Evolutionary conservation across 2,329 filamentous ascomycete species (phyloP).

Genomic region (Ophiostoma angusticollis): DNA sequence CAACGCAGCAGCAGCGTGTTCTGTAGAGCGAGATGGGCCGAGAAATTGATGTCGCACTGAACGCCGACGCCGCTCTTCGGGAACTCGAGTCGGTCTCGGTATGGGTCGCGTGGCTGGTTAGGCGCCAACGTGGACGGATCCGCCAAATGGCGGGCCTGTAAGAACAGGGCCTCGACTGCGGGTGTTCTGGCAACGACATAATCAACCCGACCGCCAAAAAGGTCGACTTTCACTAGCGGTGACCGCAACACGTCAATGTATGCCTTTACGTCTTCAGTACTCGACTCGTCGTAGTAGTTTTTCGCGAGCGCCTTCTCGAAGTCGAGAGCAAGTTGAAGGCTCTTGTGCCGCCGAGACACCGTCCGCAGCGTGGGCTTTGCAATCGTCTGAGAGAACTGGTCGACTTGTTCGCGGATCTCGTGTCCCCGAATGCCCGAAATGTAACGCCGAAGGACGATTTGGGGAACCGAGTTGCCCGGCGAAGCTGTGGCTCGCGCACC

Average conservation of each 20-base stretch:
- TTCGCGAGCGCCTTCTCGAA: conserved; percentile 41
- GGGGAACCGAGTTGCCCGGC: conserved; percentile 15
- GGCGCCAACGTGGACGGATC: conserved; percentile 37
- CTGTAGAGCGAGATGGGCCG: conserved; percentile 67
- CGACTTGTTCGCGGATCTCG: conserved; percentile 31
- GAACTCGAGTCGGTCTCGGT: conserved; percentile 57
- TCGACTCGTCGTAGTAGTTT: conserved; percentile 28
- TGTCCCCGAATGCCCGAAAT: conserved; percentile 37
- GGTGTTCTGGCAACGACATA: conserved; percentile 26
- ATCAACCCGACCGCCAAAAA: conserved; percentile 17
- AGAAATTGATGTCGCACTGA: conserved; percentile 87
- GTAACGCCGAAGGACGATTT: conserved; percentile 31
- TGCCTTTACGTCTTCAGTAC: conserved; percentile 26
- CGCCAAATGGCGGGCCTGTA: conserved; percentile 31
- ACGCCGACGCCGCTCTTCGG: conserved; percentile 67
- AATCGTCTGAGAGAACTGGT: conserved; percentile 19
- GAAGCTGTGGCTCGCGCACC: conserved; percentile 17
- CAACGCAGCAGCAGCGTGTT: conserved; percentile 74
- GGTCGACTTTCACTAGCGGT: conserved; percentile 18
- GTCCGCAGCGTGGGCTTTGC: conserved; percentile 24
- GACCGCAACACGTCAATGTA: conserved; percentile 40
- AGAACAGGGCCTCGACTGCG: conserved; percentile 23
- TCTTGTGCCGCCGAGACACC: conserved; percentile 38
- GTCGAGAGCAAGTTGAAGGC: conserved; percentile 41
- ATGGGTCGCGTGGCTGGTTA: conserved; percentile 40